phyloP scores from a whole-genome alignment of 805 yeast species.

The Kuraishia capsulata region DNA sequence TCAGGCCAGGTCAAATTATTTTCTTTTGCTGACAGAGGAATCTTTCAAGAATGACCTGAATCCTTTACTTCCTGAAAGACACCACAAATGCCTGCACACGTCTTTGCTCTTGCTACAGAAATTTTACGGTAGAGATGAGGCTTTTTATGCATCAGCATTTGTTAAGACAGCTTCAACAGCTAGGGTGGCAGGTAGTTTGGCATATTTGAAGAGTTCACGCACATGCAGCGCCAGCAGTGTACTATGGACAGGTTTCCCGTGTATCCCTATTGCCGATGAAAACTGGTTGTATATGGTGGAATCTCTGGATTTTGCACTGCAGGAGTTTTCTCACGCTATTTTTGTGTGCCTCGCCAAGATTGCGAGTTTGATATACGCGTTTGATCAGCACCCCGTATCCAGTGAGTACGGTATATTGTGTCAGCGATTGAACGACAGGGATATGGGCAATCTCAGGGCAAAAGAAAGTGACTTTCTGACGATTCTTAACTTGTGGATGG shows the following conservation, averaged over 20 bases:
- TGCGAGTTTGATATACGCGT: not conserved
- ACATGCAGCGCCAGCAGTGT: not conserved
- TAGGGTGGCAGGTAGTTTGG: too few species aligned
- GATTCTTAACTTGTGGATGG: not conserved
- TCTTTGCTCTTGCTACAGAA: not conserved
- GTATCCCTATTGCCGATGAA: not conserved
- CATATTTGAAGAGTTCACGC: too few species aligned
- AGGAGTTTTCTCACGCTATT: too few species aligned
- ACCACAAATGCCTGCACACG: not conserved
- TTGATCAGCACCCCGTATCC: not conserved
- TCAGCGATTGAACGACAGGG: not conserved
- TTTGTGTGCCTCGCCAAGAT: too few species aligned
- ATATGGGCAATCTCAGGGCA: not conserved
- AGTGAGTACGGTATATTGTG: not conserved
- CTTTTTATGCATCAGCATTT: too few species aligned
- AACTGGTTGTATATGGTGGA: not conserved
- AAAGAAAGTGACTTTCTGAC: slow-evolving; percentile 1
- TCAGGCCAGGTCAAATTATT: too few species aligned
- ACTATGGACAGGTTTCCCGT: too few species aligned
- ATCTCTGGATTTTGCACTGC: not conserved
- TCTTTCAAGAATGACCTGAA: too few species aligned
- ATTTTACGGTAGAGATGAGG: too few species aligned
- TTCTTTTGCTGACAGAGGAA: too few species aligned
- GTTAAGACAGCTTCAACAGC: too few species aligned
- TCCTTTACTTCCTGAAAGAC: not conserved